These are phyloP conservation scores for Heritiera littoralis DNA, from an alignment of 345 rosid genomes.

Conservation along the genomic window DNA sequence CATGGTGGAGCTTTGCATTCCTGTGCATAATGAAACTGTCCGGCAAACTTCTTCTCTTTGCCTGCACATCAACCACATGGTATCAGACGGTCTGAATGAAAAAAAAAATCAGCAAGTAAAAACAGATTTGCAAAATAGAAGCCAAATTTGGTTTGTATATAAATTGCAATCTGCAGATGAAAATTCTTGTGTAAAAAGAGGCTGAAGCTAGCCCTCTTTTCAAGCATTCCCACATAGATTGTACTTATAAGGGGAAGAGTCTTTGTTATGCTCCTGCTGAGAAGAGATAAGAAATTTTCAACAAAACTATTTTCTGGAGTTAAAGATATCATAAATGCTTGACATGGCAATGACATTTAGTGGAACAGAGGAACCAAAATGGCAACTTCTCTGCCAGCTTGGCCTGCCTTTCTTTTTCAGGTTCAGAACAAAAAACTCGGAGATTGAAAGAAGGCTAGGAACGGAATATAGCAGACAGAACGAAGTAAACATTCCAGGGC, in stretches of 20 bases:
- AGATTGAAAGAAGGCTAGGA: background rate
- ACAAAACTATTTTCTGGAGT: background rate
- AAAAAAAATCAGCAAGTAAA: background rate
- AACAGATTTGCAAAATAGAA: background rate
- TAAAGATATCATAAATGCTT: background rate
- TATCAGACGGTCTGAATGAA: conserved; percentile 1
- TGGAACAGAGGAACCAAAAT: background rate
- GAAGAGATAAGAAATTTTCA: background rate
- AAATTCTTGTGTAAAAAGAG: background rate
- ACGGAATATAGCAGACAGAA: background rate
- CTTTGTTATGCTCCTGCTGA: too few species aligned
- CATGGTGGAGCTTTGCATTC: conserved; percentile 94
- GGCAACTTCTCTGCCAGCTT: conserved; percentile 1
- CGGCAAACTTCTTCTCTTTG: conserved; percentile 86
- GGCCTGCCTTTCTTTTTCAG: background rate
- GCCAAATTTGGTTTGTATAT: background rate
- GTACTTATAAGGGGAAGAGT: background rate
- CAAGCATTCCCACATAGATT: background rate
- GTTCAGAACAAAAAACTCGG: background rate
- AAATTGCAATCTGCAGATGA: background rate
- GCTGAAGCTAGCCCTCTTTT: background rate
- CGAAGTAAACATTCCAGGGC: background rate
- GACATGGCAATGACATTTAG: background rate
- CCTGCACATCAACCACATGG: conserved; percentile 41
- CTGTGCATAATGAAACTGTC: conserved; percentile 88